Evolutionary conservation across 2,329 filamentous ascomycete species (phyloP), one percentile per base, ranked within the genome.

Genomic region (Metarhizium robertsii): DNA sequence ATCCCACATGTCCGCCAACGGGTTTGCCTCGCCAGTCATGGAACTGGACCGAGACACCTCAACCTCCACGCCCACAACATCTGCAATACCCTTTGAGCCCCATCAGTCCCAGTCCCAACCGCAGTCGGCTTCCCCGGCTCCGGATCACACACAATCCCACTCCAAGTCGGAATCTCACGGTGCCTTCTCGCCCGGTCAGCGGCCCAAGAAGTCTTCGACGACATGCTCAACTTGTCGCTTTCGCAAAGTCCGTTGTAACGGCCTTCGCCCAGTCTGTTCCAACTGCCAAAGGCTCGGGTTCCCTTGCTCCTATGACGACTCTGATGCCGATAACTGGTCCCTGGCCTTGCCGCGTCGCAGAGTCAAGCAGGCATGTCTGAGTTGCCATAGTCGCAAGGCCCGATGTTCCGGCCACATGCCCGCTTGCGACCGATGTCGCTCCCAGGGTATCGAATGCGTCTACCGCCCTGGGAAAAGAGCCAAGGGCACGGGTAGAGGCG

Each of bases 231-330:
- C 78, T 11, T 81, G 78, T 59, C 76, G 78, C 25, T 72, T 75
- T 51, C 77, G 79, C 63, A 83, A 83, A 66, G 80, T 83, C 20
- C 78, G 79, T 50, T 83, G 80, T 68, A 78, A 82, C 62, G 78
- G 79, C 40, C 71, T 74, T 13, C 76, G 76, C 45, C 72, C 76
- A 52, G 68, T 78, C 57, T 83, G 80, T 66, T 76, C 77, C 67
- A 82, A 81, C 66, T 83, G 80, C 67, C 77, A 81, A 59, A 76
- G 80, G 20, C 74, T 83, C 48, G 78, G 78, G 50, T 82, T 83
- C 60, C 72, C 75, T 6, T 83, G 80, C 64, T 79, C 79, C 7
- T 83, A 81, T 62, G 77, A 80, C 57, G 78, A 80, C 53, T 69
- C 67, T 50, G 70, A 71, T 54, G 61, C 71, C 34, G 71, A 73